These are phyloP conservation scores for Phialophora tarda DNA, from an alignment of 2,329 filamentous ascomycete genomes.

Conservation along the genomic window DNA sequence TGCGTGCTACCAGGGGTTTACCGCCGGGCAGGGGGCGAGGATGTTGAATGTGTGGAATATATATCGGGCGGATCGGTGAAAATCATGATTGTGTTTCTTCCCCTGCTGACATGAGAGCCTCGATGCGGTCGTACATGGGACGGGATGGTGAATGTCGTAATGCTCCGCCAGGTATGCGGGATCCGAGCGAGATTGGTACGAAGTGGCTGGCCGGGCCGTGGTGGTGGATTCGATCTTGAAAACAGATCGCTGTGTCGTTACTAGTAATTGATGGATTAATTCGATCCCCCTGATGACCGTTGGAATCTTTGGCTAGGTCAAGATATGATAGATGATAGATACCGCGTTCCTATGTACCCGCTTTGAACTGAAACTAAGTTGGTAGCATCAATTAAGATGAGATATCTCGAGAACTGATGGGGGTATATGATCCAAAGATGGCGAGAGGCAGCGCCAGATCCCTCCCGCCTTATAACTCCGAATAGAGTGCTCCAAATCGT, in stretches of 20 bases:
- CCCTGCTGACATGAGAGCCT: too few species aligned
- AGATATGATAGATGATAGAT: background rate
- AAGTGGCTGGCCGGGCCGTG: too few species aligned
- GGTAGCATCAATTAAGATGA: background rate
- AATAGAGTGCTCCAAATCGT: background rate
- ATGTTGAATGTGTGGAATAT: conserved; percentile 60
- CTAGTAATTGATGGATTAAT: too few species aligned
- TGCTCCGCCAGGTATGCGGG: too few species aligned
- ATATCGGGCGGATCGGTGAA: conserved; percentile 43
- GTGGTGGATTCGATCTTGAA: too few species aligned
- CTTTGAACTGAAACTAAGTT: conserved; percentile 3
- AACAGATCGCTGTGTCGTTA: too few species aligned
- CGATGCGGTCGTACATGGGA: too few species aligned
- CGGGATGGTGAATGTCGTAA: too few species aligned
- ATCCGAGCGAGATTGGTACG: too few species aligned
- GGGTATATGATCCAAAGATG: conserved; percentile 1
- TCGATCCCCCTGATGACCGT: too few species aligned
- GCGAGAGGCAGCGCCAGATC: background rate
- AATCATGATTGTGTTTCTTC: background rate
- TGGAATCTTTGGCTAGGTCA: background rate
- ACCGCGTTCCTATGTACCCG: background rate
- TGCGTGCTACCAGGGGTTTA: conserved; percentile 61
- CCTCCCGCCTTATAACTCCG: background rate
- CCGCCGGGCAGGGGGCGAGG: conserved; percentile 55
- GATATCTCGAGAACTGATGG: background rate